Base-by-base conservation (phyloP, 2,329 filamentous ascomycete species). In the Davidsoniella australis region DNA sequence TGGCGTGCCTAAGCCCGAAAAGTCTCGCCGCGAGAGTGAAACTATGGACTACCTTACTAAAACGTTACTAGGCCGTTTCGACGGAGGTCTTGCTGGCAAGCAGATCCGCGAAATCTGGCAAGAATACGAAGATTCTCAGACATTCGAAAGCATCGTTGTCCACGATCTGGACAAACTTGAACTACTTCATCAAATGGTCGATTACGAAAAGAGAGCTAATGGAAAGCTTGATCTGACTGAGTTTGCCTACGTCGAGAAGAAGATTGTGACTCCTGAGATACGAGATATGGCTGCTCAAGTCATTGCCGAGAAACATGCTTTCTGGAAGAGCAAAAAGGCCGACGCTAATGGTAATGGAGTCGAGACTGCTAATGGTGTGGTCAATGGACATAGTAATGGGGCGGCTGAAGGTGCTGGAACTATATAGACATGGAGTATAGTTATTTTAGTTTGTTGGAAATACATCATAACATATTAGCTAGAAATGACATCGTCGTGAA, bases 121-220 rank as follows among this genome's bases (percentile, higher is more conserved):
- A 60, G 91, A 98, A 64, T 98, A 98, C 61, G 91, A 98, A 64
- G 85, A 91, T 58, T 80, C 78, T 16, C 60, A 80, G 66, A 96
- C 91, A 7, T 67, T 80, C 12, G 89, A 98, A 62, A 85, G 82
- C 57, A 72, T 80, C 54, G 96, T 89, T 55, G 91, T 98, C 41
- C 91, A 98, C 63, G 91, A 98, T 62, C 77, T 98, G 52, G 91
- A 98, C 66, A 96, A 96, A 78, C 79, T 98, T 63, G 91, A 98
- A 68, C 69, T 98, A 56, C 66, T 98, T 54, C 68, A 94, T 60
- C 91, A 98, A 68, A 95, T 95, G 84, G 69, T 94, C 26, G 91
- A 98, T 64, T 98, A 98, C 60, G 91, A 98, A 73, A 80, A 82
- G 58, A 67, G 72, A 10, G 70, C 76, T 45, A 66, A 78, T 49